phyloP scores from a whole-genome alignment of 2,329 filamentous ascomycete species.

The Penicillium capsulatum region DNA sequence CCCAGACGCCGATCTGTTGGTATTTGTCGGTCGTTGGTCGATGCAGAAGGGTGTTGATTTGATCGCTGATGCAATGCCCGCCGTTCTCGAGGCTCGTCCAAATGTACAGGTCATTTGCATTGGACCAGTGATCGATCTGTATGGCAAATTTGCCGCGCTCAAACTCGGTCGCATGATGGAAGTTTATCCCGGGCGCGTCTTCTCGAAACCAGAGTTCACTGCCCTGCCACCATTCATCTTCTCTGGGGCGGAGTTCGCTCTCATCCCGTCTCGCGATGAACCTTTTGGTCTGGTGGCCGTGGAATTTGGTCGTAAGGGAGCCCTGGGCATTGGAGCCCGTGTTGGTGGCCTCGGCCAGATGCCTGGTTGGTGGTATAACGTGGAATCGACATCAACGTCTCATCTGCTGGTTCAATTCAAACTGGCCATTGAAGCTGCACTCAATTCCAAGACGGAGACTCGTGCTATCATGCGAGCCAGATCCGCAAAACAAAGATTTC shows the following conservation, averaged over 20 bases:
- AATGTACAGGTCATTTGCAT: slow-evolving; percentile 61
- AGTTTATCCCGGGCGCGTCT: slow-evolving; percentile 61
- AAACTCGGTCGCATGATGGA: slow-evolving; percentile 63
- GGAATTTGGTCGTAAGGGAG: slow-evolving; percentile 65
- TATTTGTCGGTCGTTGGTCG: slow-evolving; percentile 66
- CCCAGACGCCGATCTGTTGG: slow-evolving; percentile 60
- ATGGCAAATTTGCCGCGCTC: slow-evolving; percentile 63
- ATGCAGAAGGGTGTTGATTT: slow-evolving; percentile 66
- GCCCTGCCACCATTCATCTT: slow-evolving; percentile 63
- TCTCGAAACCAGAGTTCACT: slow-evolving; percentile 64
- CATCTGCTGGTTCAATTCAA: slow-evolving; percentile 64
- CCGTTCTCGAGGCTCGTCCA: slow-evolving; percentile 57
- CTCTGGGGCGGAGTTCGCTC: slow-evolving; percentile 62
- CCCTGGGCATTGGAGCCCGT: slow-evolving; percentile 61
- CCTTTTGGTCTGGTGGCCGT: slow-evolving; percentile 66
- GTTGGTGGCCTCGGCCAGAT: slow-evolving; percentile 65
- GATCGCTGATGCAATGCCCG: slow-evolving; percentile 64
- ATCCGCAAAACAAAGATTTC: slow-evolving; percentile 63
- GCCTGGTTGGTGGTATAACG: slow-evolving; percentile 68
- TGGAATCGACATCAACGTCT: slow-evolving; percentile 60
- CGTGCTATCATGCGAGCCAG: slow-evolving; percentile 61
- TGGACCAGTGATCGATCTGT: slow-evolving; percentile 65
- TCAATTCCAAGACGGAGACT: slow-evolving; percentile 54
- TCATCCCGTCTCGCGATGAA: slow-evolving; percentile 66
- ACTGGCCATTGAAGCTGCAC: slow-evolving; percentile 57